Evolutionary conservation across 768 basidiomycete species (phyloP).

Genomic region (Auriscalpium orientale): DNA sequence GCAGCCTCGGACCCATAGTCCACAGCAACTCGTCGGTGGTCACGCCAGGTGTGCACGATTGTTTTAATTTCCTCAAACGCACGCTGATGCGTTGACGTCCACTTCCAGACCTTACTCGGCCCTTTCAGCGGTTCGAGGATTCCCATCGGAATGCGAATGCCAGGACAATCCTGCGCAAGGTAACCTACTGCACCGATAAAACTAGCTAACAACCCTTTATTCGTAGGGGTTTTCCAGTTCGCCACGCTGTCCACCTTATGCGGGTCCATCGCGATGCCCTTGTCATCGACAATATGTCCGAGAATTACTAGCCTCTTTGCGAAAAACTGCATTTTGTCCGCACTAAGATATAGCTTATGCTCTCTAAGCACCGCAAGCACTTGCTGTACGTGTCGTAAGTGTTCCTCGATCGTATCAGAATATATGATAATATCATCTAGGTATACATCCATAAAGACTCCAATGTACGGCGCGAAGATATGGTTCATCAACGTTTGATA

Average conservation of each 20-base stretch:
- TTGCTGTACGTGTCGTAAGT: constrained; percentile 25
- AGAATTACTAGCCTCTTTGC: constrained; percentile 10
- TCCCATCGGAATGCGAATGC: neutral
- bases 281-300: constrained; percentile 32
- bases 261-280: constrained; percentile 28
- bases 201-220: neutral
- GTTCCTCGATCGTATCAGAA: constrained; percentile 29
- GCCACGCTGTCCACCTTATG: constrained; percentile 29
- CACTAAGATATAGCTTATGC: constrained; percentile 25
- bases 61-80: constrained; percentile 18
- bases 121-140: neutral
- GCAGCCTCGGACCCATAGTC: neutral
- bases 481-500: constrained; percentile 31
- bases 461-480: constrained; percentile 33
- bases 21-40: constrained; percentile 3
- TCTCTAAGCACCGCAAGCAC: constrained; percentile 25
- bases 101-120: neutral
- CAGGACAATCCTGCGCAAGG: neutral
- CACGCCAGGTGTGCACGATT: constrained; percentile 5
- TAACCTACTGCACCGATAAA: neutral
- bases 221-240: constrained; percentile 28
- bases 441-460: constrained; percentile 33
- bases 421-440: constrained; percentile 39
- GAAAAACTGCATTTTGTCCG: constrained; percentile 17
- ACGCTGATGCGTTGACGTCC: constrained; percentile 16